Evolutionary conservation across 371 early-diverging fungal species (phyloP).

Genomic region (Phascolomyces articulosus): DNA sequence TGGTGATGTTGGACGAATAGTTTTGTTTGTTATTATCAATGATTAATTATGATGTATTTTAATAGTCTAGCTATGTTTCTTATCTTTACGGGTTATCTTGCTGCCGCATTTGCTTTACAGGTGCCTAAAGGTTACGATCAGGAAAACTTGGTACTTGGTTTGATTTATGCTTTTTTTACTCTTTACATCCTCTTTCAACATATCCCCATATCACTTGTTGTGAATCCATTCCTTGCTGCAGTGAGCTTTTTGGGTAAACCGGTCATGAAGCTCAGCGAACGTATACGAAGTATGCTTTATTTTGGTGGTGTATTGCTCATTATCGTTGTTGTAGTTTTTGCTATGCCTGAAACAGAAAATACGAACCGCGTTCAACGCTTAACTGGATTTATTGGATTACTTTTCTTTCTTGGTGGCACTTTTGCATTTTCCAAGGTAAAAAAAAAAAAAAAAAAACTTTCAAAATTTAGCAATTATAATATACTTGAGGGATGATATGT

Average conservation of each 20-base stretch:
- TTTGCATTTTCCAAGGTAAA: slow-evolving; percentile 60
- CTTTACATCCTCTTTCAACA: slow-evolving; percentile 31
- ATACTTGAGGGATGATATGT: too few relatives aligned
- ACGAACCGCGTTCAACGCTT: slow-evolving; percentile 73
- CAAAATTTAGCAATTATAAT: too few relatives aligned
- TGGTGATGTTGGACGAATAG: too few relatives aligned
- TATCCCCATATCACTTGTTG: slow-evolving; percentile 31
- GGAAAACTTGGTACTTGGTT: slow-evolving; percentile 39
- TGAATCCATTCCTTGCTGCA: slow-evolving; percentile 23
- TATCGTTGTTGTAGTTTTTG: slow-evolving; percentile 63
- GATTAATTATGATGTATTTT: not conserved
- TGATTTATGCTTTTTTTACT: slow-evolving; percentile 38
- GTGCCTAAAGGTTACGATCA: slow-evolving; percentile 44
- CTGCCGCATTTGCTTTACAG: slow-evolving; percentile 43
- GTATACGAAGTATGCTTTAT: slow-evolving; percentile 23
- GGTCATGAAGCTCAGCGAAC: slow-evolving; percentile 21
- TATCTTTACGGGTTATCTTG: slow-evolving; percentile 40
- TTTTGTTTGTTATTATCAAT: not conserved
- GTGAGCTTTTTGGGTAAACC: slow-evolving; percentile 23
- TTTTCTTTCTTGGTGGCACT: slow-evolving; percentile 60
- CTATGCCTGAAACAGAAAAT: slow-evolving; percentile 49
- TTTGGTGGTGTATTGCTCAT: slow-evolving; percentile 45
- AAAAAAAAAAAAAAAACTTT: too few relatives aligned
- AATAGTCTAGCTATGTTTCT: slow-evolving; percentile 39
- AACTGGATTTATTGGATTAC: slow-evolving; percentile 77